Conservation (phyloP, 257 asterid genomes). For the Capsicum rhomboideum region DNA sequence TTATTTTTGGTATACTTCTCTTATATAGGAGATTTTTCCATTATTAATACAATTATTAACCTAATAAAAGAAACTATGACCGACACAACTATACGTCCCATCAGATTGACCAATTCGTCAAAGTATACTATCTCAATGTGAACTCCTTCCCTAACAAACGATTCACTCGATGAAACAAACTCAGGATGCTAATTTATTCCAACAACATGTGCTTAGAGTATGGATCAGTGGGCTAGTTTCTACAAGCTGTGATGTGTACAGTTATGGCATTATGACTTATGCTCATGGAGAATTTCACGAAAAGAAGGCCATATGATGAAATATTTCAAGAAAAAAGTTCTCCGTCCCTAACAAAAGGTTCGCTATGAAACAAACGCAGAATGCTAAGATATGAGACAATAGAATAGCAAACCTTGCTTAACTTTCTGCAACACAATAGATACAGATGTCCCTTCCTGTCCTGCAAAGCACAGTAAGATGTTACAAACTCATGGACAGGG, state of each 20-base stretch:
- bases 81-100: not conserved
- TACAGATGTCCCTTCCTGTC: conserved; percentile 82
- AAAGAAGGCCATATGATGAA: too few relatives aligned
- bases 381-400: not conserved
- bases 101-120: not conserved
- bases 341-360: not conserved
- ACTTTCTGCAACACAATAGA: conserved; percentile 54
- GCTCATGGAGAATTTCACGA: too few relatives aligned
- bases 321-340: too few relatives aligned
- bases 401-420: conserved; percentile 50
- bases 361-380: not conserved
- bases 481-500: not conserved
- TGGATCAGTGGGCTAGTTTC: too few relatives aligned
- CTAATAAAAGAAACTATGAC: not conserved
- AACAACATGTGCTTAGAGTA: too few relatives aligned
- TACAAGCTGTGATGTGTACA: too few relatives aligned
- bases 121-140: not conserved
- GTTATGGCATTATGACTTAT: too few relatives aligned
- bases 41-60: not conserved
- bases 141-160: not conserved
- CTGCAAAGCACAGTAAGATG: conserved; percentile 32
- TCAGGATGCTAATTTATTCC: too few relatives aligned
- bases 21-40: not conserved
- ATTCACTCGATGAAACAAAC: too few relatives aligned
- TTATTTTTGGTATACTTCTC: not conserved